Conservation (phyloP, 495 filamentous ascomycete genomes). For the Paragyromitra xinjiangensis region DNA sequence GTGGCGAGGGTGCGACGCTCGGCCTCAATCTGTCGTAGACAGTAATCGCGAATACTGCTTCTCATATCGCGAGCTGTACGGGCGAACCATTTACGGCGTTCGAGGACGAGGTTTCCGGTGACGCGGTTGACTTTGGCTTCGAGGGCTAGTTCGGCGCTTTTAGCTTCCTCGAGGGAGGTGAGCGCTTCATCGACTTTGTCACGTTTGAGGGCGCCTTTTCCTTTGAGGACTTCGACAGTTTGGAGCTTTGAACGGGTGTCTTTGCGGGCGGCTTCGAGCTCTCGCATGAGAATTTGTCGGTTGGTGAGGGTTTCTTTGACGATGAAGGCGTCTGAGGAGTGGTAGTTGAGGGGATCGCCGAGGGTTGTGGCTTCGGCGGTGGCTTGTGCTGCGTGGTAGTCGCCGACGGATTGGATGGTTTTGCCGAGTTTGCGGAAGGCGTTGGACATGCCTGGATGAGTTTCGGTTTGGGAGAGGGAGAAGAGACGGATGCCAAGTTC, state of each 20-base stretch:
- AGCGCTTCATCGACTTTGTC: constrained; percentile 99
- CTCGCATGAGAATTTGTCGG: constrained; percentile 95
- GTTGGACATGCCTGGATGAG: constrained; percentile 82
- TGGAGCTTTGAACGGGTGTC: constrained; percentile 76
- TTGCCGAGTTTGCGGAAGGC: constrained; percentile 96
- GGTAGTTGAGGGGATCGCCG: constrained; percentile 91
- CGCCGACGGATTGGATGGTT: constrained; percentile 88
- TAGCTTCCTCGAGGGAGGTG: constrained; percentile 83
- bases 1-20: constrained; percentile 92
- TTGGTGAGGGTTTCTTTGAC: constrained; percentile 99
- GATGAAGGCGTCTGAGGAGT: constrained; percentile 95
- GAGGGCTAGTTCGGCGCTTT: constrained; percentile 78
- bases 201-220: constrained; percentile 78
- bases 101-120: constrained; percentile 84
- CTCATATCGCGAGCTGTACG: constrained; percentile 84
- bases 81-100: constrained; percentile 90
- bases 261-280: constrained; percentile 87
- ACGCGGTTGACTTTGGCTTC: constrained; percentile 84
- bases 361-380: constrained; percentile 96
- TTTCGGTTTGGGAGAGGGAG: constrained; percentile 85
- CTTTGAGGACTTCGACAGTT: constrained; percentile 87
- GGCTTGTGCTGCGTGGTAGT: constrained; percentile 96
- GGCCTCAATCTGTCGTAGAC: constrained; percentile 91
- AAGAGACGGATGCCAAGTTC: constrained; percentile 91
- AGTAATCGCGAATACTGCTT: constrained; percentile 85